A percentile compares a stretch with the other conserved stretches of the same genome.
Evolutionary conservation across 331 rosid species (phyloP).

Genomic region (Malus hybrid): DNA sequence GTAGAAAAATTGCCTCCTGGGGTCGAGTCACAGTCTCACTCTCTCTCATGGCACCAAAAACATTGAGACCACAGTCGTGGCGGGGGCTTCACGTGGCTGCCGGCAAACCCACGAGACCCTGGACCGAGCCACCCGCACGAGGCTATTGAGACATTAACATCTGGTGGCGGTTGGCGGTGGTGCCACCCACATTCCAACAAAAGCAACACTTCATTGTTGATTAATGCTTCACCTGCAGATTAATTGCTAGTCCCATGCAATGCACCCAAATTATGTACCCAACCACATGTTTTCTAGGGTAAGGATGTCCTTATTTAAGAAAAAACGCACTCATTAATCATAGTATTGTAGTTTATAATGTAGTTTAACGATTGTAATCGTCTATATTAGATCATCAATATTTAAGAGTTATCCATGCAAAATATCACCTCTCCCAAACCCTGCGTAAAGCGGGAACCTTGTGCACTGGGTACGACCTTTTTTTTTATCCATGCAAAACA

Average conservation of each 20-base stretch:
- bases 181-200: conserved; percentile 12
- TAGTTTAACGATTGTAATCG: no score
- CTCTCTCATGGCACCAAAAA: background rate
- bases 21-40: conserved; percentile 5
- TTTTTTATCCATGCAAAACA: no score
- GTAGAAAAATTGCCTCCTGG: conserved; percentile 20
- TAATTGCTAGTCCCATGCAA: background rate
- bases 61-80: background rate
- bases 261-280: background rate
- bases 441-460: no score
- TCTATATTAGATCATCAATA: no score
- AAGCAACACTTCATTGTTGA: background rate
- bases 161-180: background rate
- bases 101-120: conserved; percentile 27
- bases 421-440: no score
- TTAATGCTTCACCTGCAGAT: background rate
- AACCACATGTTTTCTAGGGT: background rate
- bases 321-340: background rate
- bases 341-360: background rate
- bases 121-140: conserved; percentile 24
- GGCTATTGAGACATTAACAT: background rate
- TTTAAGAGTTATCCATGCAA: no score
- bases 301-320: background rate
- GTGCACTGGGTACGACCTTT: no score
- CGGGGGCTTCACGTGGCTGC: conserved; percentile 22